phyloP scores from a whole-genome alignment of 768 basidiomycete genomes.

The Termitomyces sp. region DNA sequence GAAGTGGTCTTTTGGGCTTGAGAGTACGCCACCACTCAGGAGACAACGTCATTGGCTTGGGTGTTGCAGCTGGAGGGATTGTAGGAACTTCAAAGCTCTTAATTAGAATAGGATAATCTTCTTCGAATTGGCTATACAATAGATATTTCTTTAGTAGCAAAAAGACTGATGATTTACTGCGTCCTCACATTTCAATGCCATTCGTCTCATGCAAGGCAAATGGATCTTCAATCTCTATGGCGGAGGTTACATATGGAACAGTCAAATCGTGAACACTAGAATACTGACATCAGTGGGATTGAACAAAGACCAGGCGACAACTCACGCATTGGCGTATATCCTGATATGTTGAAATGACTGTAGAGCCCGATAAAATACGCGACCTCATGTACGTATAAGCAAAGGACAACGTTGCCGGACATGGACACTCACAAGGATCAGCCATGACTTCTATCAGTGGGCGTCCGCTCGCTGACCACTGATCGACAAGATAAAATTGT shows the following conservation, averaged over 20 bases:
- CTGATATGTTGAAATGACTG: conserved; percentile 59
- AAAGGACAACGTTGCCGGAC: not conserved
- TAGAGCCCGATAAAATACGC: conserved; percentile 73
- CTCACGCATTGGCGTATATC: conserved; percentile 80
- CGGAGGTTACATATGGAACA: conserved; percentile 79
- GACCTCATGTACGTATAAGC: conserved; percentile 34
- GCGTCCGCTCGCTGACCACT: conserved; percentile 63
- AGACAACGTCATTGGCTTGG: conserved; percentile 36
- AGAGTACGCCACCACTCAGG: conserved; percentile 39
- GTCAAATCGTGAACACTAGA: conserved; percentile 66
- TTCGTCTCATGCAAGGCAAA: conserved; percentile 52
- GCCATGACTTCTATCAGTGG: conserved; percentile 74
- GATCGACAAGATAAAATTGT: conserved; percentile 71
- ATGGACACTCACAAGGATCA: conserved; percentile 53
- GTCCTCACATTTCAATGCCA: conserved; percentile 57
- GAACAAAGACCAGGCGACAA: conserved; percentile 4
- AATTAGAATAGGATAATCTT: conserved; percentile 54
- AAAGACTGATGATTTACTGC: not conserved
- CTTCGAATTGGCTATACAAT: conserved; percentile 44
- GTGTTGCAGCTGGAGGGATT: conserved; percentile 15
- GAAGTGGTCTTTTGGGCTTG: conserved; percentile 33
- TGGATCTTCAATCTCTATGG: conserved; percentile 63
- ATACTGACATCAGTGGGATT: not conserved
- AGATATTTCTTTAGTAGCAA: not conserved
- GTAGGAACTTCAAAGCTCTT: conserved; percentile 44